Evolutionary conservation across 805 yeast genomes (phyloP), one percentile per base, ranked within the genome.

Genomic region (Pichia insulana): DNA sequence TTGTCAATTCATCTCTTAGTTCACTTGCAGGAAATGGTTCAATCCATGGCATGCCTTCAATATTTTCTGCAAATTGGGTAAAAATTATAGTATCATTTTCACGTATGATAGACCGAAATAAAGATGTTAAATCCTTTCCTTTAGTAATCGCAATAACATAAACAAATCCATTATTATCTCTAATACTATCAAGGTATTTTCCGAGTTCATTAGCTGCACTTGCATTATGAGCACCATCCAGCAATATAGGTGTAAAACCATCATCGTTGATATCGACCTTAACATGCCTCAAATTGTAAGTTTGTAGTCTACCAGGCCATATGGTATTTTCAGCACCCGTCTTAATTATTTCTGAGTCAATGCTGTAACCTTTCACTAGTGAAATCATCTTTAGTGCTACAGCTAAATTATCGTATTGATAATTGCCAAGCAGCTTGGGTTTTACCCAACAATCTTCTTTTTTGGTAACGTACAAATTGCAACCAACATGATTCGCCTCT

Each of bases 1-100:
- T 49, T 26, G 46, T 30, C 50, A 42, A 47, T 46, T 38, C 41
- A 8, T 13, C 41, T 39, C 44, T 46, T 30, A 80, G 54, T 15
- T 58, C 62, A 2, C 44, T 51, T 1, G 66, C 54, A 4, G 56
- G 52, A 48, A 67, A 68, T 1, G 89, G 63, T 34, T 67, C 54
- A 5, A 92, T 78, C 97, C 97, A 92, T 0, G 97, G 96, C 98
- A 92, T 92, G 0, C 86, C 82, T 12, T 81, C 89, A 0, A 94
- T 90, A 2, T 47, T 50, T 1, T 64, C 52, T 2, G 78, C 73
- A 57, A 89, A 92, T 27, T 65, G 56, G 0, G 90, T 78, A 1
- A 80, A 70, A 1, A 81, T 62, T 0, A 89, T 73, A 2, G 64
- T 58, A 52, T 88, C 96, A 0, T 60, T 55, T 1, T 64, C 52